Base-by-base conservation (phyloP, 164 flowering plant genomes). In the Aristolochia contorta region DNA sequence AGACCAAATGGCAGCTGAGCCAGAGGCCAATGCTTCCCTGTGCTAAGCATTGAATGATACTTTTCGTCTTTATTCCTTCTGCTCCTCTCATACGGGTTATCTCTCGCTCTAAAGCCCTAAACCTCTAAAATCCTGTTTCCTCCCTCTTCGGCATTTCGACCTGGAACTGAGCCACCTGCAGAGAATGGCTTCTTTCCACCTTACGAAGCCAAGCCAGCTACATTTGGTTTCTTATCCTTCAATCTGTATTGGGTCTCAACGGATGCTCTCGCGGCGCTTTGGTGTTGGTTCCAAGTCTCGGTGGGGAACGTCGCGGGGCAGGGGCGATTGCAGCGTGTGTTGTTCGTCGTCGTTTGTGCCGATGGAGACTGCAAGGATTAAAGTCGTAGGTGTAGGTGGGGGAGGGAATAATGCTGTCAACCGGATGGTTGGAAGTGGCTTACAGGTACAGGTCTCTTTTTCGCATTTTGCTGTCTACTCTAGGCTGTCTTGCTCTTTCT, bases 331-430 rank as follows among this genome's bases (percentile, higher is more conserved):
- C 16, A 12, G 14, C 12, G 57, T 60, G 12, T 56, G 60, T 27
- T 69, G 64, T 58, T 43, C 66, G 49, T 65, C 69, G 13, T 79
- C 87, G 4, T 92, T 86, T 61, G 57, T 78, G 4, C 77, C 82
- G 1, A 72, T 80, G 78, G 96, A 87, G 30, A 67, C 87, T 9
- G 98, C 98, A 6, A 87, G 78, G 78, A 93, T 93, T 67, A 93
- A 87, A 78, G 97, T 93, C n/a, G 78, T 93, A 0, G 97, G 99
- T 15, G 95, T 93, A 65, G 99, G 99, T 46, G 99, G 99, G 0
- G 99, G 99, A 18, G 97, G 98, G 27, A 93, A 93, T 76, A 93
- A 93, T 80, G 98, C 98, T 54, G 85, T 93, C 60, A 93, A 93
- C 71, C 85, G 97, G 66, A 93, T 90, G 98, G 86, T 93, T 77